These are phyloP conservation scores for Paraglomus brasilianum DNA, from an alignment of 192 early-diverging fungal genomes.

Conservation along the genomic window DNA sequence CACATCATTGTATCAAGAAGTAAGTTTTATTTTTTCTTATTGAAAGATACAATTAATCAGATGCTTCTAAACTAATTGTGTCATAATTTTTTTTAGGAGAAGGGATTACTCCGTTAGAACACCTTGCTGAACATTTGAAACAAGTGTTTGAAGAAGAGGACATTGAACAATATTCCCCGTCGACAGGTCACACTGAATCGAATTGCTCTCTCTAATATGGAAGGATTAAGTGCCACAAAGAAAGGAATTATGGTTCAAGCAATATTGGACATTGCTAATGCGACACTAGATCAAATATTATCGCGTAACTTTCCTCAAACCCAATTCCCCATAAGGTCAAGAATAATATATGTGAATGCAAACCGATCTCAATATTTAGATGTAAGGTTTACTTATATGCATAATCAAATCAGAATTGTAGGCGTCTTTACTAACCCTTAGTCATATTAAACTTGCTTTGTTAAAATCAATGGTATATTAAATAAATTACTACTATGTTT, in stretches of 20 bases:
- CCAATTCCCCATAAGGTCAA: background rate
- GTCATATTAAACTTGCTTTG: background rate
- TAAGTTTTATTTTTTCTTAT: slow-evolving; percentile 12
- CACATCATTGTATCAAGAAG: slow-evolving; percentile 2
- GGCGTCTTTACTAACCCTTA: background rate
- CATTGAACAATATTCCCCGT: background rate
- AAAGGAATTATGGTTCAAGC: slow-evolving; percentile 8
- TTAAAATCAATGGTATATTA: slow-evolving; percentile 4
- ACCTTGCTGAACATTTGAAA: slow-evolving; percentile 21
- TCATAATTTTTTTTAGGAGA: slow-evolving; percentile 17
- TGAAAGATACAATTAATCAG: slow-evolving; percentile 13
- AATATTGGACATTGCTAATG: slow-evolving; percentile 21
- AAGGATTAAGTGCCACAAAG: background rate
- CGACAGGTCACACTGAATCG: background rate
- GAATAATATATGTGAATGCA: slow-evolving; percentile 9
- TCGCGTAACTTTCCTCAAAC: slow-evolving; percentile 9
- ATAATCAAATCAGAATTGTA: slow-evolving; percentile 2
- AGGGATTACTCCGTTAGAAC: slow-evolving; percentile 23
- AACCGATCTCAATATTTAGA: slow-evolving; percentile 15
- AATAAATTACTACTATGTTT: slow-evolving; percentile 6
- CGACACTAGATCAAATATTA: background rate
- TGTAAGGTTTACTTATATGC: slow-evolving; percentile 23
- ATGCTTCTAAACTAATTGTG: background rate
- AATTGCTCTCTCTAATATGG: slow-evolving; percentile 21
- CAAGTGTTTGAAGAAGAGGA: background rate